Conservation (phyloP, 2,329 filamentous ascomycete species). For the Stagonosporopsis vannaccii region DNA sequence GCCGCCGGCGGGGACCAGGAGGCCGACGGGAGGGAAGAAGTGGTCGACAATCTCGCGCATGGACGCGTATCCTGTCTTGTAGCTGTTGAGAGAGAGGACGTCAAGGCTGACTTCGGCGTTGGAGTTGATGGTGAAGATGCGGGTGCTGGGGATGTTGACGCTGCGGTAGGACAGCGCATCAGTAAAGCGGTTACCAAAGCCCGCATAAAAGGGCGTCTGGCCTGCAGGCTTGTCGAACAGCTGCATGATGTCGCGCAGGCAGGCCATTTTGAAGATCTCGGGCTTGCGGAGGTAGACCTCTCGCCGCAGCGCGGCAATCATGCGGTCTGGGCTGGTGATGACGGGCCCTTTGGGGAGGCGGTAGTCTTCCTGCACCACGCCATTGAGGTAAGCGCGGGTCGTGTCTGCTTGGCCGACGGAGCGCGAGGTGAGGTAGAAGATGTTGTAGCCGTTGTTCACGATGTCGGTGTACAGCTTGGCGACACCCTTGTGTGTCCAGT, state of each 20-base stretch:
- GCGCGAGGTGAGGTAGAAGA: constrained; percentile 95
- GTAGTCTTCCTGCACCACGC: constrained; percentile 87
- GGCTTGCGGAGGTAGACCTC: constrained; percentile 96
- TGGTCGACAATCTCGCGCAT: constrained; percentile 98
- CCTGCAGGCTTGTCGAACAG: constrained; percentile 72
- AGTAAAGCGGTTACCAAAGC: constrained; percentile 94
- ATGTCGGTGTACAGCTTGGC: constrained; percentile 98
- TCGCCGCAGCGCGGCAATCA: constrained; percentile 87
- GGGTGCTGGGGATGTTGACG: constrained; percentile 90
- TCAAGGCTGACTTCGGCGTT: constrained; percentile 95
- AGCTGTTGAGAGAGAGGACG: constrained; percentile 86
- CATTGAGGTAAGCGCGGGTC: constrained; percentile 87
- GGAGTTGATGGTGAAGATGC: constrained; percentile 98
- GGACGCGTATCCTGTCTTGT: constrained; percentile 95
- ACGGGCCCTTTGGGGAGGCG: constrained; percentile 88
- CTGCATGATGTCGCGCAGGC: constrained; percentile 88
- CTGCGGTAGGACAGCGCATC: constrained; percentile 96
- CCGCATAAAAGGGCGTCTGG: constrained; percentile 89
- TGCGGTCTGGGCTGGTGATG: constrained; percentile 93
- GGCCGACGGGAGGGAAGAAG: constrained; percentile 92
- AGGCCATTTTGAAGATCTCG: constrained; percentile 99
- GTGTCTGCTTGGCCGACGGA: constrained; percentile 93
- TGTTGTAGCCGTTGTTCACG: constrained; percentile 93
- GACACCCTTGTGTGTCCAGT: constrained; percentile 97
- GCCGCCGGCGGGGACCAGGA: constrained; percentile 85